These are phyloP conservation scores for Ophidiomyces ophidiicola DNA, from an alignment of 2,329 filamentous ascomycete genomes.

Conservation along the genomic window DNA sequence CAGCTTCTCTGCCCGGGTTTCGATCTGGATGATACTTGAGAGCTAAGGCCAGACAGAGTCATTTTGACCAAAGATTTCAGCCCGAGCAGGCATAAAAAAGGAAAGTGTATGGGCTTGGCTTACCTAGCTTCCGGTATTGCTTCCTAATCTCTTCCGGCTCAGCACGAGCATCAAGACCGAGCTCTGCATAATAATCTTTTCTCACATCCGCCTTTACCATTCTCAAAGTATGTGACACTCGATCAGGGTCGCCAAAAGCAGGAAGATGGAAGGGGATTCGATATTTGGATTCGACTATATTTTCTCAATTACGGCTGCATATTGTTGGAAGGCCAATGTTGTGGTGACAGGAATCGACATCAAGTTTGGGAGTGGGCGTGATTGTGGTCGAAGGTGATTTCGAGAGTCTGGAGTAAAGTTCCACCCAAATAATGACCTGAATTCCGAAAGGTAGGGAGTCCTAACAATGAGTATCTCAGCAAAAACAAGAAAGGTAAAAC, in stretches of 20 bases:
- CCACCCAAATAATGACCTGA: neutral
- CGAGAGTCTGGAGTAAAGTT: too few relatives aligned
- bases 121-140: conserved; percentile 73
- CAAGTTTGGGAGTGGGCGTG: too few relatives aligned
- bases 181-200: conserved; percentile 74
- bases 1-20: conserved; percentile 68
- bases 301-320: neutral
- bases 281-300: too few relatives aligned
- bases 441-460: too few relatives aligned
- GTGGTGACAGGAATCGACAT: too few relatives aligned
- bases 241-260: too few relatives aligned
- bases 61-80: neutral
- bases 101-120: conserved; percentile 17
- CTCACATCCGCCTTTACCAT: conserved; percentile 59
- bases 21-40: conserved; percentile 81
- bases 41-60: conserved; percentile 38
- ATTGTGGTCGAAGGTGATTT: too few relatives aligned
- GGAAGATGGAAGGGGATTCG: too few relatives aligned
- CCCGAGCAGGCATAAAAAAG: too few relatives aligned
- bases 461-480: too few relatives aligned
- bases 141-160: conserved; percentile 68
- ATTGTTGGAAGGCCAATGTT: too few relatives aligned
- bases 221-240: conserved; percentile 1
- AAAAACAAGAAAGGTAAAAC: conserved; percentile 5
- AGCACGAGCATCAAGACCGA: conserved; percentile 57